Evolutionary conservation across 768 basidiomycete species (phyloP).

Genomic region (Lentinula sp.): DNA sequence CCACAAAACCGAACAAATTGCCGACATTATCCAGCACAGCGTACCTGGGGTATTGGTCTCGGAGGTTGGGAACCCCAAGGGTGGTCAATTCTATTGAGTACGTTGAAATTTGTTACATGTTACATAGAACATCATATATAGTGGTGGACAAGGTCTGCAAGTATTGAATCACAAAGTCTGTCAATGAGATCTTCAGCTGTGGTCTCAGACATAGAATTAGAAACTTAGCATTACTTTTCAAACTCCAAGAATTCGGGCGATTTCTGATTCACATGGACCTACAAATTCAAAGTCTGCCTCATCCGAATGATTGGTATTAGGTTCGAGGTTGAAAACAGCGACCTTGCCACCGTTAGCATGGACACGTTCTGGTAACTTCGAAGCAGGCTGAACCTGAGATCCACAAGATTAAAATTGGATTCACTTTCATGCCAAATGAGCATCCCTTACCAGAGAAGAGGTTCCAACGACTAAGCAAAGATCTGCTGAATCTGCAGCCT

Average conservation of each 20-base stretch:
- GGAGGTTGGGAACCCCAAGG: neutral
- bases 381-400: constrained; percentile 13
- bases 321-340: constrained; percentile 20
- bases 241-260: constrained; percentile 16
- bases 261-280: constrained; percentile 16
- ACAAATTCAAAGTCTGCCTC: constrained; percentile 20
- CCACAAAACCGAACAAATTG: neutral
- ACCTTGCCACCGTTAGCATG: constrained; percentile 17
- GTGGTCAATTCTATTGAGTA: neutral
- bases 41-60: neutral
- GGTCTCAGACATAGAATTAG: no score
- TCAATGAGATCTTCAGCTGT: no score
- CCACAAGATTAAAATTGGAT: neutral
- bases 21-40: neutral
- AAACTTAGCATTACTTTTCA: neutral
- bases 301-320: constrained; percentile 6
- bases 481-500: constrained; percentile 16
- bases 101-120: no score
- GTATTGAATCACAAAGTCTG: no score
- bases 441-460: constrained; percentile 12
- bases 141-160: no score
- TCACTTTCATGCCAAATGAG: neutral
- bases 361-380: constrained; percentile 8
- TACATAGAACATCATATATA: no score
- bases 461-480: constrained; percentile 24